phyloP scores from a whole-genome alignment of 768 basidiomycete species.

The Mycena rebaudengoi region DNA sequence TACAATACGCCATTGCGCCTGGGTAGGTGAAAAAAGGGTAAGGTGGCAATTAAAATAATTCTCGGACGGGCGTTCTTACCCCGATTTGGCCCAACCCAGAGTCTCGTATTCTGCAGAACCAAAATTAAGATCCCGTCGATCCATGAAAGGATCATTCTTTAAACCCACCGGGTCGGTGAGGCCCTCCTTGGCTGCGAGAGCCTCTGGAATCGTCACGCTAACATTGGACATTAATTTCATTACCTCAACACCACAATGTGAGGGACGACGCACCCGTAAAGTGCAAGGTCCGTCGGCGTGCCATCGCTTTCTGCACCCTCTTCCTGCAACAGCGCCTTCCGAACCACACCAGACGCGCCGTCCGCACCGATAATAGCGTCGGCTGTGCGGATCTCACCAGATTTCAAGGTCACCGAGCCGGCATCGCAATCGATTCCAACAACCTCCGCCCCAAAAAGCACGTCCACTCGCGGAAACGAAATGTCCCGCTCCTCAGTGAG shows the following conservation, averaged over 20 bases:
- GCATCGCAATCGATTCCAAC: background rate
- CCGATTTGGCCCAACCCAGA: background rate
- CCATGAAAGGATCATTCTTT: background rate
- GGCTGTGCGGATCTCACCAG: slow-evolving; percentile 2
- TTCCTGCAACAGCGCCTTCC: background rate
- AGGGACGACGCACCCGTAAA: slow-evolving; percentile 1
- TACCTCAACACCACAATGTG: background rate
- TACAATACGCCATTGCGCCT: background rate
- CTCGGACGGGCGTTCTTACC: background rate
- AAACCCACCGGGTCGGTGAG: background rate
- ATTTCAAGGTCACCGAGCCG: slow-evolving; percentile 8
- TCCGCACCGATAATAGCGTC: slow-evolving; percentile 20
- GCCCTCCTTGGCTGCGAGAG: background rate
- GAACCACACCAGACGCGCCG: slow-evolving; percentile 6
- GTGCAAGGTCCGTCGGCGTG: background rate
- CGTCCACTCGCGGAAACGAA: background rate
- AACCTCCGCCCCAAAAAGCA: slow-evolving; percentile 12
- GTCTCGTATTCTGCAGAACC: background rate
- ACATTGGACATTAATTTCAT: background rate
- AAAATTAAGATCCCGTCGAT: no score
- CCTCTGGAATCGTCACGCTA: background rate
- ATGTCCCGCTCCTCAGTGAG: background rate
- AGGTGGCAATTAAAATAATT: background rate
- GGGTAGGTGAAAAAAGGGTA: background rate
- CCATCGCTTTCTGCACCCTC: background rate